These are phyloP conservation scores for Zymoseptoria passerinii DNA, from an alignment of 2,329 filamentous ascomycete species.

Conservation along the genomic window DNA sequence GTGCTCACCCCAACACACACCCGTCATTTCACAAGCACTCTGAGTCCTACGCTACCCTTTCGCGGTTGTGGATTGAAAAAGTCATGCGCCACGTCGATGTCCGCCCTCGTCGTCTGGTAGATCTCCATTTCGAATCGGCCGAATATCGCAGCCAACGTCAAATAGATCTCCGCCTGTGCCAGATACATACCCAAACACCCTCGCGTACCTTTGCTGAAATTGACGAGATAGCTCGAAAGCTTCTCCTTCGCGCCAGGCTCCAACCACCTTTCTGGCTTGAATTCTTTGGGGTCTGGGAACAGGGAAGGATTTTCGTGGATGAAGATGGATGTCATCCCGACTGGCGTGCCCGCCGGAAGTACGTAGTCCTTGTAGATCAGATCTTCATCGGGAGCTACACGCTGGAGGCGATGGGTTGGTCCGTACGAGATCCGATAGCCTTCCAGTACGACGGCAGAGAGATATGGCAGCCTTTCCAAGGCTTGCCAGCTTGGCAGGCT, in stretches of 20 bases:
- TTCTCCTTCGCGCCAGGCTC: background rate
- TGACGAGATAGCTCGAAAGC: slow-evolving; percentile 26
- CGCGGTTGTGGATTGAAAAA: slow-evolving; percentile 1
- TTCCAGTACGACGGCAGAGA: slow-evolving; percentile 17
- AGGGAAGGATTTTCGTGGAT: slow-evolving; percentile 28
- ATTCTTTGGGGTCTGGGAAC: slow-evolving; percentile 26
- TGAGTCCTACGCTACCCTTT: background rate
- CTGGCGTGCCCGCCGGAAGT: slow-evolving; percentile 20
- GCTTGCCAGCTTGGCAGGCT: background rate
- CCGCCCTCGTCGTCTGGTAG: slow-evolving; percentile 12
- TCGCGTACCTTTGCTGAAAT: slow-evolving; percentile 31
- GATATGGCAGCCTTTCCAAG: slow-evolving; percentile 17
- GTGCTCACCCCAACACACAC: background rate
- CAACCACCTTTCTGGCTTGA: slow-evolving; percentile 31
- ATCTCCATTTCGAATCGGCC: slow-evolving; percentile 17
- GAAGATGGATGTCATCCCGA: slow-evolving; percentile 26
- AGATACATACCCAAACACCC: slow-evolving; percentile 24
- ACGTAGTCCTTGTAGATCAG: slow-evolving; percentile 14
- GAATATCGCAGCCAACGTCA: slow-evolving; percentile 14
- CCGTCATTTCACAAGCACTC: slow-evolving; percentile 2
- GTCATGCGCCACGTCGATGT: slow-evolving; percentile 14
- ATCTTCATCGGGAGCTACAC: slow-evolving; percentile 15
- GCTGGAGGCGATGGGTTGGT: slow-evolving; percentile 12
- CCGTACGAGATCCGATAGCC: slow-evolving; percentile 17
- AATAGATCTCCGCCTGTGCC: slow-evolving; percentile 22